Conservation (phyloP, 2,329 filamentous ascomycete genomes). For the Zarea fungicola region DNA sequence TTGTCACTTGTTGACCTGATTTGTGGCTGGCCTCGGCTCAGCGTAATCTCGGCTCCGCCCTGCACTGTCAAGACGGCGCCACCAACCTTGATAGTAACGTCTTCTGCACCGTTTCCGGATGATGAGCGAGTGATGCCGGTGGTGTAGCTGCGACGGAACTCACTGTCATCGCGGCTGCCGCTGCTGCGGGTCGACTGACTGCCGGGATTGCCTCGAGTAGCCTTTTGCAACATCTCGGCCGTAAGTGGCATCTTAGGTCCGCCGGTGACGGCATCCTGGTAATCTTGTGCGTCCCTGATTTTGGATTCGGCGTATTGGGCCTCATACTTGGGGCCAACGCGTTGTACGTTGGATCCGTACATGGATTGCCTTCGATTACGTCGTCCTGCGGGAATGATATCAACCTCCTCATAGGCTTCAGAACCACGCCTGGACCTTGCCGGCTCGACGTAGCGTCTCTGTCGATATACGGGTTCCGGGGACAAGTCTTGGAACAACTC, state of each 20-base stretch:
- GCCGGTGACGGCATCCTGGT: slow-evolving; percentile 36
- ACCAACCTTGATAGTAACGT: slow-evolving; percentile 57
- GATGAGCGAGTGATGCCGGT: slow-evolving; percentile 54
- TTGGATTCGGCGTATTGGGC: slow-evolving; percentile 32
- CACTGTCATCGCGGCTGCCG: slow-evolving; percentile 58
- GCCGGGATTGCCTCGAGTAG: slow-evolving; percentile 42
- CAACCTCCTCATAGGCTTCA: slow-evolving; percentile 33
- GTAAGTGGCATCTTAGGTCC: slow-evolving; percentile 50
- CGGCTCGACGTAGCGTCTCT: slow-evolving; percentile 26
- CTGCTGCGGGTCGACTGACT: slow-evolving; percentile 55
- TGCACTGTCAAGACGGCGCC: slow-evolving; percentile 50
- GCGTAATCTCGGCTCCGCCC: slow-evolving; percentile 58
- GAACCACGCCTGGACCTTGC: slow-evolving; percentile 31
- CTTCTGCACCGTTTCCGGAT: slow-evolving; percentile 45
- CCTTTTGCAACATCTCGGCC: slow-evolving; percentile 49
- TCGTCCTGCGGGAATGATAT: slow-evolving; percentile 34
- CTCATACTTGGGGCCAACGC: slow-evolving; percentile 30
- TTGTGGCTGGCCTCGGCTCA: slow-evolving; percentile 30
- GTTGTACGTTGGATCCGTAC: slow-evolving; percentile 30
- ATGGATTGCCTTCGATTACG: slow-evolving; percentile 36
- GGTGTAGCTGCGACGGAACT: slow-evolving; percentile 56
- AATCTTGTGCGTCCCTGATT: slow-evolving; percentile 29
- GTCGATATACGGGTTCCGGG: slow-evolving; percentile 29
- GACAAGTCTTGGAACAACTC: slow-evolving; percentile 36
- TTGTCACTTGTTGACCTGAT: slow-evolving; percentile 46